phyloP scores from a whole-genome alignment of 208 protist species.

The Tritrichomonas foetus region DNA sequence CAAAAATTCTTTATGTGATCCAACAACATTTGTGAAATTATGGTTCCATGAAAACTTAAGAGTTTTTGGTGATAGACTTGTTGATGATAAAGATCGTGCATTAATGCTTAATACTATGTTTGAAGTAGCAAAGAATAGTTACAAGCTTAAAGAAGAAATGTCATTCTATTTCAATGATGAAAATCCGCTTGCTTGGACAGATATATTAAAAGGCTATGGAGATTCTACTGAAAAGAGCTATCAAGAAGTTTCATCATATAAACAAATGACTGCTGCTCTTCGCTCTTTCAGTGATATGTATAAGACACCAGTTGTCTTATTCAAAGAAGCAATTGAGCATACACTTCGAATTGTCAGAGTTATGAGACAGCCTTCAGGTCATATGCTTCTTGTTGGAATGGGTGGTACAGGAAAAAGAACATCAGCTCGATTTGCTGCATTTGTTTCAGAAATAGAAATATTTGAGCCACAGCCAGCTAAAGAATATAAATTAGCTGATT shows the following conservation, averaged over 20 bases:
- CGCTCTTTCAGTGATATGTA: background rate
- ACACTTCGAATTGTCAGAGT: conserved; percentile 84
- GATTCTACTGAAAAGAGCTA: conserved; percentile 29
- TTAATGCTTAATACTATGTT: conserved; percentile 55
- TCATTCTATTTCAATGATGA: background rate
- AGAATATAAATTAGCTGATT: conserved; percentile 80
- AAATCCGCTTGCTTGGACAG: conserved; percentile 54
- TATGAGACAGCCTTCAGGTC: conserved; percentile 80
- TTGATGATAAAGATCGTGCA: conserved; percentile 55
- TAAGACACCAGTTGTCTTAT: conserved; percentile 70
- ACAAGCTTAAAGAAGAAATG: conserved; percentile 15
- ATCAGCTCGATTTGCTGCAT: conserved; percentile 77
- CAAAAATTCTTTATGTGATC: conserved; percentile 2
- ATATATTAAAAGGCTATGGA: conserved; percentile 12
- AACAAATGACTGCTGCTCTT: background rate
- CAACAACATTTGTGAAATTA: conserved; percentile 52
- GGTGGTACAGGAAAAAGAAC: conserved; percentile 84
- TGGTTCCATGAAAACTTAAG: conserved; percentile 65
- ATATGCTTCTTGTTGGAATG: conserved; percentile 86
- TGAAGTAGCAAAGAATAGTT: conserved; percentile 24
- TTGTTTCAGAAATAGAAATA: conserved; percentile 79
- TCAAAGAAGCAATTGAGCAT: conserved; percentile 86
- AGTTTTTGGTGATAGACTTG: conserved; percentile 64
- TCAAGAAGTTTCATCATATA: background rate
- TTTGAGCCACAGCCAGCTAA: conserved; percentile 79